Evolutionary conservation across 768 basidiomycete species (phyloP).

Genomic region (Chlorophyllum brunneum): DNA sequence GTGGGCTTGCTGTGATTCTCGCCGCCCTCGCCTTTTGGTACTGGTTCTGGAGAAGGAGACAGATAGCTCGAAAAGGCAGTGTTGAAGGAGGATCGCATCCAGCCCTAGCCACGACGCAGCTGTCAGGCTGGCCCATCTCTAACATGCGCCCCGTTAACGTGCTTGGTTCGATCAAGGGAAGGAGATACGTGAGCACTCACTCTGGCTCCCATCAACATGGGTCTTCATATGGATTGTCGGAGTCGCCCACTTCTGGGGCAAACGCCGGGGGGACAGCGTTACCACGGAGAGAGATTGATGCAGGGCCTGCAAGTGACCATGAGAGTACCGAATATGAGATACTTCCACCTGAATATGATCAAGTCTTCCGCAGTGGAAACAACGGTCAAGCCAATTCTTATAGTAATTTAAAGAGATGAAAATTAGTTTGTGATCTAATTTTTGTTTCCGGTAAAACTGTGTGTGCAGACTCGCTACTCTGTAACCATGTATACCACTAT

Average conservation of each 20-base stretch:
- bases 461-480: too few relatives aligned
- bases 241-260: not conserved
- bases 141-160: too few relatives aligned
- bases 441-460: too few relatives aligned
- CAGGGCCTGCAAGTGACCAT: constrained; percentile 19
- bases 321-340: constrained; percentile 17
- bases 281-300: constrained; percentile 22
- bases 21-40: constrained; percentile 19
- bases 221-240: not conserved
- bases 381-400: too few relatives aligned
- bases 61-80: not conserved
- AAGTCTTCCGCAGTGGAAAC: too few relatives aligned
- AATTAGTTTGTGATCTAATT: too few relatives aligned
- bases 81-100: not conserved
- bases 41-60: constrained; percentile 12
- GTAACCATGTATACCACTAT: too few relatives aligned
- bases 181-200: too few relatives aligned
- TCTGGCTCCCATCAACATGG: too few relatives aligned
- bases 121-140: not conserved
- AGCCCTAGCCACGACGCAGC: not conserved
- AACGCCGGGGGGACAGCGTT: not conserved
- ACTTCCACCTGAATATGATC: constrained; percentile 27
- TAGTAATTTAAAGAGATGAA: too few relatives aligned
- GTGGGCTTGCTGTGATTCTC: constrained; percentile 29
- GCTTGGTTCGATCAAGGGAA: too few relatives aligned